These are phyloP conservation scores for Pilaira anomala DNA, from an alignment of 192 early-diverging fungal species.

Conservation along the genomic window DNA sequence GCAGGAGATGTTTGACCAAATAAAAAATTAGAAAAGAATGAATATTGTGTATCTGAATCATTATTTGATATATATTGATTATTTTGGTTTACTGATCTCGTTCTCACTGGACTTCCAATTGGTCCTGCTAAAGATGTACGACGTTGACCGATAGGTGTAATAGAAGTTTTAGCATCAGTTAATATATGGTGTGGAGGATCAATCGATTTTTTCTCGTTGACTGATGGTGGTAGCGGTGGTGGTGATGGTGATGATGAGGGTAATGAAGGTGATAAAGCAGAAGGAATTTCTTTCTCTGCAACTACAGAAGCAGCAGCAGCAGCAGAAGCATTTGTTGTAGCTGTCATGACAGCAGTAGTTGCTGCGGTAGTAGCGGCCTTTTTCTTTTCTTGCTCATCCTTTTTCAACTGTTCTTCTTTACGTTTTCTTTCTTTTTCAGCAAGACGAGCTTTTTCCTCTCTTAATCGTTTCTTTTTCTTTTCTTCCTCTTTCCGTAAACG, in stretches of 20 bases:
- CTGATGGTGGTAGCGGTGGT: not conserved
- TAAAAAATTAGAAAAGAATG: constrained; percentile 30
- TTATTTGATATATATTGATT: not conserved
- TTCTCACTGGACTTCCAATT: constrained; percentile 9
- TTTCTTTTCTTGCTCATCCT: not conserved
- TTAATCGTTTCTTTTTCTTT: not conserved
- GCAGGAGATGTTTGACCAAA: constrained; percentile 15
- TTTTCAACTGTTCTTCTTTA: not conserved
- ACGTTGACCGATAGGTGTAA: constrained; percentile 18
- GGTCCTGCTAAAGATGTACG: constrained; percentile 16
- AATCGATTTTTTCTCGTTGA: not conserved
- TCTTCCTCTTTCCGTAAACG: constrained; percentile 13
- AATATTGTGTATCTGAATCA: not conserved
- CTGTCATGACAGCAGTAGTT: not conserved
- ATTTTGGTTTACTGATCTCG: not conserved
- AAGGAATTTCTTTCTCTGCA: not conserved
- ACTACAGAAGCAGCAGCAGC: not conserved
- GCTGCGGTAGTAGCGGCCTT: not conserved
- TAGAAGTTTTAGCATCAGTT: not conserved
- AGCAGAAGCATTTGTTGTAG: not conserved
- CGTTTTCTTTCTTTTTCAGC: not conserved
- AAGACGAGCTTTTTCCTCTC: not conserved
- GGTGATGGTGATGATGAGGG: too few species aligned
- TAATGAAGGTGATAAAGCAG: not conserved
- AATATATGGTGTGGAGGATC: not conserved